Conservation (phyloP, 148 eudicot genomes). For the Camellia sinensis region DNA sequence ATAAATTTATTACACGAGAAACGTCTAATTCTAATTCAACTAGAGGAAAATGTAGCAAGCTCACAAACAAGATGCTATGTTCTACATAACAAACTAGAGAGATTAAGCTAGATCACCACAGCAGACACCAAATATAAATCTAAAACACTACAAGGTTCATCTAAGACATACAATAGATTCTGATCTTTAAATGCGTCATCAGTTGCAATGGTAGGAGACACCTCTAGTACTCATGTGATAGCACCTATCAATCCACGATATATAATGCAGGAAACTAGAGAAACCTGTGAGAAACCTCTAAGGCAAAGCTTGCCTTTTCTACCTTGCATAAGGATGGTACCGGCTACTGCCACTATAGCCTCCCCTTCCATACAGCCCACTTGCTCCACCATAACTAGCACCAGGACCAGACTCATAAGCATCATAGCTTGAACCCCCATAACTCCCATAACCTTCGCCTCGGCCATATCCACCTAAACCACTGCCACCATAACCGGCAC, state of each 20-base stretch:
- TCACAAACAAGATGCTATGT: neutral
- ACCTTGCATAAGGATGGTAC: slow-evolving; percentile 72
- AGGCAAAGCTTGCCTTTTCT: slow-evolving; percentile 45
- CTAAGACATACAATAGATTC: slow-evolving; percentile 7
- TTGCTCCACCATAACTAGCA: slow-evolving; percentile 46
- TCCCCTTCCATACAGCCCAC: slow-evolving; percentile 54
- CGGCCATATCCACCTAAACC: slow-evolving; percentile 49
- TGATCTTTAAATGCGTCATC: slow-evolving; percentile 30
- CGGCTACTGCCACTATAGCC: slow-evolving; percentile 65
- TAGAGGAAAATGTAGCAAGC: slow-evolving; percentile 5
- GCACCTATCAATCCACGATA: slow-evolving; percentile 31
- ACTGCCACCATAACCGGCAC: slow-evolving; percentile 54
- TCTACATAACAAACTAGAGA: slow-evolving; percentile 14
- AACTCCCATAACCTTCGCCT: slow-evolving; percentile 44
- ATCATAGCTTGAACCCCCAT: slow-evolving; percentile 49
- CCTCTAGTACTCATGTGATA: slow-evolving; percentile 35
- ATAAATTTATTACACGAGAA: slow-evolving; percentile 4
- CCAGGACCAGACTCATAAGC: slow-evolving; percentile 45
- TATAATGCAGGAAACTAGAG: slow-evolving; percentile 30
- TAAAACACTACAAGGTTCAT: neutral
- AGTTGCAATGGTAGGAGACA: slow-evolving; percentile 26
- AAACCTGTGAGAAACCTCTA: slow-evolving; percentile 44
- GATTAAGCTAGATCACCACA: slow-evolving; percentile 13
- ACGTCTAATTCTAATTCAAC: slow-evolving; percentile 13
- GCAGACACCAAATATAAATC: slow-evolving; percentile 3